Evolutionary conservation across 805 yeast genomes (phyloP), one percentile per base, ranked within the genome.

Genomic region (Candida awuae): DNA sequence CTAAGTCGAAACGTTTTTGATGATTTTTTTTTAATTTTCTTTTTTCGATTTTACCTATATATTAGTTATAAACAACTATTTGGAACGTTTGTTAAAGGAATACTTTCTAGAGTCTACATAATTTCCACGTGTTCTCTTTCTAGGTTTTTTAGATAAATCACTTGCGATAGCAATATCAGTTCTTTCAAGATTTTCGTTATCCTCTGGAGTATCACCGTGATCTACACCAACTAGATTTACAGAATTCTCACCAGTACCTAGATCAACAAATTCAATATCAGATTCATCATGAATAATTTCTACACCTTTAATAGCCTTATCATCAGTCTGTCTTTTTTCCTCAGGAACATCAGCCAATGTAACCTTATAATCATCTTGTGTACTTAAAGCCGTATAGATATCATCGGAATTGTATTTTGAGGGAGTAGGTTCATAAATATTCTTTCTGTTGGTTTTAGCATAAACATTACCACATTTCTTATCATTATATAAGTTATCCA

Each of bases 271-370:
- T 20, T 35, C 23, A 10, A 21, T 16, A 14, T 35, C 38, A 12
- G 22, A 27, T 29, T 35, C 25, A 22, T 28, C 22, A 16, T 16
- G 27, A 28, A 32, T n/a, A 21, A 20, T 20, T 16, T 35, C 38
- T 12, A 29, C 38, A 20, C 29, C 25, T 4, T 12, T 20, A 15
- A 15, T 29, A 14, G 15, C n/a, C 15, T 6, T 26, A 26, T 26
- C n/a, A n/a, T 14, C 29, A n/a, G 15, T 26, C 29, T 26, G 15
- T 26, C n/a, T 15, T n/a, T n/a, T n/a, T n/a, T n/a, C n/a, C n/a
- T n/a, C n/a, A n/a, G 28, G 28, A 14, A 25, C 12, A 25, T 25
- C n/a, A 25, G 28, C n/a, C 10, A 25, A 25, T 7, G 10, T 25
- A 14, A 25, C 28, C 12, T 13, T 25, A 9, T 25, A 25, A 14